Conservation (phyloP, 2,329 filamentous ascomycete species). For the Paraphaeosphaeria sporulosa region DNA sequence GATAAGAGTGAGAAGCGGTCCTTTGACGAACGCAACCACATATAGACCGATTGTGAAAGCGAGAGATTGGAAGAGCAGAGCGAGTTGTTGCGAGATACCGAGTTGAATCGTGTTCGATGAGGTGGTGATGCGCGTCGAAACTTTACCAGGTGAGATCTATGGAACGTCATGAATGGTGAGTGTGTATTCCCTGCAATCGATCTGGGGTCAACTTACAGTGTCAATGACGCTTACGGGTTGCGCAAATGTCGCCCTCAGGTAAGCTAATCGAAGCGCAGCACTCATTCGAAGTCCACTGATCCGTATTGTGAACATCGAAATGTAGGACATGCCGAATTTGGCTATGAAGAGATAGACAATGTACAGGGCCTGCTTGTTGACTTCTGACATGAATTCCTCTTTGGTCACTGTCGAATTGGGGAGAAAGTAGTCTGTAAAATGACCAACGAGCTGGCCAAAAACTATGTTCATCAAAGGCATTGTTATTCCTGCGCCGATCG, state of each 20-base stretch:
- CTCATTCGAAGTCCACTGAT: constrained; percentile 61
- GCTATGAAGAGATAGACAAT: constrained; percentile 47
- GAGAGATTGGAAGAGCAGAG: constrained; percentile 54
- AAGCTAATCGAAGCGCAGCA: constrained; percentile 58
- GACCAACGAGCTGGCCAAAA: constrained; percentile 59
- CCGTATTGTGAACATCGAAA: constrained; percentile 55
- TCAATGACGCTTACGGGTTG: constrained; percentile 61
- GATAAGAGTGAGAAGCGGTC: constrained; percentile 61
- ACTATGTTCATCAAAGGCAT: constrained; percentile 67
- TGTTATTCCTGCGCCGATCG: constrained; percentile 44
- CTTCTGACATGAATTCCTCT: constrained; percentile 58
- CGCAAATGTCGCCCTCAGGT: constrained; percentile 58
- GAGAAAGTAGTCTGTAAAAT: constrained; percentile 65
- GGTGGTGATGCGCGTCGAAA: constrained; percentile 61
- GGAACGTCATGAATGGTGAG: not conserved
- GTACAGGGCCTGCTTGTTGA: constrained; percentile 49
- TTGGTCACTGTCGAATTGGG: constrained; percentile 54
- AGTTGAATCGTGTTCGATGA: constrained; percentile 62
- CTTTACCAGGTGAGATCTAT: constrained; percentile 54
- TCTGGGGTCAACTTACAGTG: constrained; percentile 1
- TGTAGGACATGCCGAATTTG: constrained; percentile 44
- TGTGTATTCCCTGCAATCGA: too few species aligned
- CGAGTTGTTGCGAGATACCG: constrained; percentile 62
- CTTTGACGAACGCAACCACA: constrained; percentile 60
- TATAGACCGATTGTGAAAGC: constrained; percentile 47